These are phyloP conservation scores for Annulohypoxylon truncatum DNA, from an alignment of 2,329 filamentous ascomycete genomes.

Conservation along the genomic window DNA sequence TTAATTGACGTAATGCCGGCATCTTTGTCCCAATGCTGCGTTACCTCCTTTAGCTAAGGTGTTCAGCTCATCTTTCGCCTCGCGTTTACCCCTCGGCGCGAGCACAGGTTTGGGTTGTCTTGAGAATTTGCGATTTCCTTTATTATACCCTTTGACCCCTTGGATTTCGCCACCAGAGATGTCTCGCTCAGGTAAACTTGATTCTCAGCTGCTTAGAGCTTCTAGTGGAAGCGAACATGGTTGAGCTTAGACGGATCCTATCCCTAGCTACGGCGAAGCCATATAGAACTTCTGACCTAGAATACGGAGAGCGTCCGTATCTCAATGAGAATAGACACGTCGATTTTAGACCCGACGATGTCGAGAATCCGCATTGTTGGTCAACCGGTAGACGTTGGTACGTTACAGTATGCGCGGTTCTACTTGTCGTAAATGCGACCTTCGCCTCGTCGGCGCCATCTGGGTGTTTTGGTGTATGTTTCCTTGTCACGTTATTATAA, in stretches of 20 bases:
- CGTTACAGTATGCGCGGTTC: slow-evolving; percentile 56
- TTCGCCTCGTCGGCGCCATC: slow-evolving; percentile 61
- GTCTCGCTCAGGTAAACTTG: background rate
- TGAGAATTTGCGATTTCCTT: slow-evolving; percentile 7
- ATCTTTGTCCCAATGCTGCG: slow-evolving; percentile 24
- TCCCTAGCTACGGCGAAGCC: slow-evolving; percentile 65
- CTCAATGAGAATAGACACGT: slow-evolving; percentile 63
- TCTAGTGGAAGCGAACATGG: slow-evolving; percentile 49
- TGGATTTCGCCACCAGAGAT: background rate
- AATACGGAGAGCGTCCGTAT: slow-evolving; percentile 52
- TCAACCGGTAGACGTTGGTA: slow-evolving; percentile 53
- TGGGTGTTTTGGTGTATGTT: slow-evolving; percentile 50
- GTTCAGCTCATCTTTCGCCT: slow-evolving; percentile 2
- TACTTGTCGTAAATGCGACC: slow-evolving; percentile 66
- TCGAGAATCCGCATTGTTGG: slow-evolving; percentile 65
- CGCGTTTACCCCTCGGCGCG: slow-evolving; percentile 31
- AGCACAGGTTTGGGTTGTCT: slow-evolving; percentile 1
- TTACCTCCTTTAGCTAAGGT: background rate
- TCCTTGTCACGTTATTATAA: slow-evolving; percentile 18
- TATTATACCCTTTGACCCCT: slow-evolving; percentile 16
- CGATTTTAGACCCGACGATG: slow-evolving; percentile 62
- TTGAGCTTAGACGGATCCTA: slow-evolving; percentile 56
- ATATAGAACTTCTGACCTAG: slow-evolving; percentile 57
- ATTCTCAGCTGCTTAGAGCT: background rate
- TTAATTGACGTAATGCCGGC: slow-evolving; percentile 25